A percentile compares a stretch with the other conserved stretches of the same genome.
Conservation (phyloP, 139 green algal species). For the Parachlorella kessleri region DNA sequence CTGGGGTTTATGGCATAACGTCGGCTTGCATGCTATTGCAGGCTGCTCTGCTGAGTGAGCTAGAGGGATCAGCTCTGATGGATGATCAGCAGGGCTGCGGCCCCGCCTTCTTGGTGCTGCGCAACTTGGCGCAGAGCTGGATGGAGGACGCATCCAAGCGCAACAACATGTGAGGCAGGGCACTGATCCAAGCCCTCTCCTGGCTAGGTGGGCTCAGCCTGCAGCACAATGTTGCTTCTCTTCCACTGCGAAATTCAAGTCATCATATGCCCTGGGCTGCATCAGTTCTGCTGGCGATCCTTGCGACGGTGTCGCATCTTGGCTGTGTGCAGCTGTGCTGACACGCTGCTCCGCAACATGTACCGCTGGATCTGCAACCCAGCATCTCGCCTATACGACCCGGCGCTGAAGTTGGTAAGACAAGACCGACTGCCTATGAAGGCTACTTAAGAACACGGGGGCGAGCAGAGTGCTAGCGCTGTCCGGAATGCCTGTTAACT, state of each 20-base stretch:
- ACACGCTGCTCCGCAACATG: slow-evolving; percentile 79
- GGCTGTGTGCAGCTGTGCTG: slow-evolving; percentile 44
- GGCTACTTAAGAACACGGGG: no score
- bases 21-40: no score
- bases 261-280: no score
- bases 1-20: no score
- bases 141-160: slow-evolving; percentile 69
- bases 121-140: slow-evolving; percentile 71
- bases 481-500: background rate
- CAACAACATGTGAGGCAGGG: slow-evolving; percentile 56
- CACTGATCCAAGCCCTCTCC: no score
- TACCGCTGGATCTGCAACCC: slow-evolving; percentile 87
- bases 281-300: no score
- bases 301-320: no score
- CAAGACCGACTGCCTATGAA: no score
- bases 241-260: no score
- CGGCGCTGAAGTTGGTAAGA: slow-evolving; percentile 62
- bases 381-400: slow-evolving; percentile 61
- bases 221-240: no score
- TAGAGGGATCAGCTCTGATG: slow-evolving; percentile 64
- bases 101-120: slow-evolving; percentile 68
- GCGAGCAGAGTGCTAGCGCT: background rate
- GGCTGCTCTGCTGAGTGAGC: slow-evolving; percentile 62
- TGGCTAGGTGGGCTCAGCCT: no score
- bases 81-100: slow-evolving; percentile 45